These are phyloP conservation scores for Stephanodiscus triporus DNA, from an alignment of 108 stramenopile genomes.

Conservation along the genomic window DNA sequence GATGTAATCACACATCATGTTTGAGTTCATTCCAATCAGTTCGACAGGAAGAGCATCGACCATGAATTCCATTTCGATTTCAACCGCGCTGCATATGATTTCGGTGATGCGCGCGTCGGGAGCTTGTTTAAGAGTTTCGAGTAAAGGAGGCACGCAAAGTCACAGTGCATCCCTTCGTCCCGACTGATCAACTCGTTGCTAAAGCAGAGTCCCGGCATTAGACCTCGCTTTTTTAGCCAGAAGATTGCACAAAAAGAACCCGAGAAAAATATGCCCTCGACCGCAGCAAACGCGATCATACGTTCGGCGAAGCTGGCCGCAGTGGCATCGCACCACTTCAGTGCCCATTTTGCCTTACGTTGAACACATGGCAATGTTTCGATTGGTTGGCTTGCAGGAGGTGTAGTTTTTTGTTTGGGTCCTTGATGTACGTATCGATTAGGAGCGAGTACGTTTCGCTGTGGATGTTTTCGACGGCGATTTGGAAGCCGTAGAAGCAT, in stretches of 20 bases:
- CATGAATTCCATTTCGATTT: constrained; percentile 88
- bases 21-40: too few relatives aligned
- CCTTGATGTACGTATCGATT: constrained; percentile 95
- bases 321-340: constrained; percentile 87
- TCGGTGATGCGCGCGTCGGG: constrained; percentile 59
- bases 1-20: too few relatives aligned
- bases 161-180: too few relatives aligned
- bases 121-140: constrained; percentile 35
- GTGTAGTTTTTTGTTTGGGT: constrained; percentile 61
- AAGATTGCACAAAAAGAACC: too few relatives aligned
- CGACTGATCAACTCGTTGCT: too few relatives aligned
- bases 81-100: constrained; percentile 80
- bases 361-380: constrained; percentile 44
- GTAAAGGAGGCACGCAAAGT: too few relatives aligned
- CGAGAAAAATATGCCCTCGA: too few relatives aligned
- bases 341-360: constrained; percentile 95
- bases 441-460: constrained; percentile 94
- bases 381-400: constrained; percentile 65
- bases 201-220: too few relatives aligned
- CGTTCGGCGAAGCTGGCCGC: too few relatives aligned
- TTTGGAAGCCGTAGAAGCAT: not conserved
- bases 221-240: too few relatives aligned
- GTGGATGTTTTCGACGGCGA: constrained; percentile 86
- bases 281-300: too few relatives aligned
- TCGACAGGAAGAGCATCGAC: too few relatives aligned